A percentile compares a stretch with the other conserved stretches of the same genome.
Conservation (phyloP, 768 basidiomycete genomes). For the Termitomyces sp. region DNA sequence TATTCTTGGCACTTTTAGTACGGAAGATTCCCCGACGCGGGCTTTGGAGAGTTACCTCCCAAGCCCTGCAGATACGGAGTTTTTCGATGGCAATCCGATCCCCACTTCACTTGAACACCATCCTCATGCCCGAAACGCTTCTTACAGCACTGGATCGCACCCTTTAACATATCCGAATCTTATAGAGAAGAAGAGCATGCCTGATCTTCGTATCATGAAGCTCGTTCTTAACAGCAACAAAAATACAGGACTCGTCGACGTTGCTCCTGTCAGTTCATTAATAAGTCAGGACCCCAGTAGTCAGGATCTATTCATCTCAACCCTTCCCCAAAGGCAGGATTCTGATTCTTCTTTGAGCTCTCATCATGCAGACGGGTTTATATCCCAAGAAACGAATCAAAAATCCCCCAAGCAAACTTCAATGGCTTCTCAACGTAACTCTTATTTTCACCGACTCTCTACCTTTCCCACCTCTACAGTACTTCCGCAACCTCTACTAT, state of each 20-base stretch:
- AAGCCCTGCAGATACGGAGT: constrained; percentile 55
- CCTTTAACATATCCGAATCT: constrained; percentile 34
- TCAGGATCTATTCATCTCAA: constrained; percentile 33
- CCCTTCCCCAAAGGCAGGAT: constrained; percentile 42
- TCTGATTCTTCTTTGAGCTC: constrained; percentile 36
- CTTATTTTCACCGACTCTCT: constrained; percentile 93
- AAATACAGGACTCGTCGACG: constrained; percentile 20
- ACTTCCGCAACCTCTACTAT: constrained; percentile 65
- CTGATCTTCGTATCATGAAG: constrained; percentile 66
- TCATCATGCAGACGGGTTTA: constrained; percentile 19
- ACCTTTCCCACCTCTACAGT: constrained; percentile 65
- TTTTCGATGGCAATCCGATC: constrained; percentile 36
- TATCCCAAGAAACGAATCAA: constrained; percentile 22
- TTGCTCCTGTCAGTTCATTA: constrained; percentile 3
- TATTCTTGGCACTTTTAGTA: constrained; percentile 35
- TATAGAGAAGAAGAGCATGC: constrained; percentile 76
- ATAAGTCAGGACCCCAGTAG: constrained; percentile 9
- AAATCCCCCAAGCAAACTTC: constrained; percentile 35
- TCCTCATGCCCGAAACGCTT: constrained; percentile 48
- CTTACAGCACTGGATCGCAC: constrained; percentile 38
- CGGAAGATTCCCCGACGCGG: constrained; percentile 40
- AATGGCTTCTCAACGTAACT: constrained; percentile 79
- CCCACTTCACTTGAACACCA: constrained; percentile 15
- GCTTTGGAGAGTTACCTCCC: constrained; percentile 55
- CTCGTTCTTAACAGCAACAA: constrained; percentile 29